Evolutionary conservation across 192 early-diverging fungal genomes (phyloP).

Genomic region (Coemansia sp.): DNA sequence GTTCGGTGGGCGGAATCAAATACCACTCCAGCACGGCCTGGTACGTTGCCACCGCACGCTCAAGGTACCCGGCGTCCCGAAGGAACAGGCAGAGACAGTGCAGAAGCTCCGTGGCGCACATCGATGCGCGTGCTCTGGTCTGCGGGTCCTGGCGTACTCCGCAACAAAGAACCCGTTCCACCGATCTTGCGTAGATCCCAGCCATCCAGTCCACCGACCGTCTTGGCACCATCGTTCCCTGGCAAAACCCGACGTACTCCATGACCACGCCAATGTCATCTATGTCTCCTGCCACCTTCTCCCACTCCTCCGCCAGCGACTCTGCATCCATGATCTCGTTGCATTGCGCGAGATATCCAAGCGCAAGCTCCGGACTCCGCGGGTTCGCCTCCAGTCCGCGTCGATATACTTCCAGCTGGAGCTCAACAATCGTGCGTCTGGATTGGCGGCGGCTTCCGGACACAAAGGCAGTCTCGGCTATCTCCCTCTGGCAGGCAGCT

Average conservation of each 20-base stretch:
- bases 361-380: conserved; percentile 5
- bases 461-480: conserved; percentile 15
- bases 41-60: conserved; percentile 22
- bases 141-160: not conserved
- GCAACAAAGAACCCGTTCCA: conserved; percentile 13
- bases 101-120: conserved; percentile 18
- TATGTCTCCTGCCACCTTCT: not conserved
- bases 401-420: conserved; percentile 25
- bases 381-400: conserved; percentile 22
- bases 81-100: conserved; percentile 30
- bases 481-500: conserved; percentile 15
- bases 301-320: conserved; percentile 24
- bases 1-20: conserved; percentile 11
- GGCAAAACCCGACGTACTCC: conserved; percentile 17
- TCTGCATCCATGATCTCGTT: conserved; percentile 17
- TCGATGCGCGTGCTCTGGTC: not conserved
- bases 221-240: conserved; percentile 9
- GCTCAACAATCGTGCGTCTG: conserved; percentile 18
- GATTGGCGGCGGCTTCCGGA: not conserved
- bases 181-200: conserved; percentile 12
- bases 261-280: conserved; percentile 16
- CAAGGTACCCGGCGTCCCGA: conserved; percentile 27
- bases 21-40: conserved; percentile 46
- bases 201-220: conserved; percentile 25
- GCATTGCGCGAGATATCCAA: conserved; percentile 29